A percentile compares a stretch with the other conserved stretches of the same genome.
phyloP scores from a whole-genome alignment of 192 early-diverging fungal species.

The Gonapodya prolifera region DNA sequence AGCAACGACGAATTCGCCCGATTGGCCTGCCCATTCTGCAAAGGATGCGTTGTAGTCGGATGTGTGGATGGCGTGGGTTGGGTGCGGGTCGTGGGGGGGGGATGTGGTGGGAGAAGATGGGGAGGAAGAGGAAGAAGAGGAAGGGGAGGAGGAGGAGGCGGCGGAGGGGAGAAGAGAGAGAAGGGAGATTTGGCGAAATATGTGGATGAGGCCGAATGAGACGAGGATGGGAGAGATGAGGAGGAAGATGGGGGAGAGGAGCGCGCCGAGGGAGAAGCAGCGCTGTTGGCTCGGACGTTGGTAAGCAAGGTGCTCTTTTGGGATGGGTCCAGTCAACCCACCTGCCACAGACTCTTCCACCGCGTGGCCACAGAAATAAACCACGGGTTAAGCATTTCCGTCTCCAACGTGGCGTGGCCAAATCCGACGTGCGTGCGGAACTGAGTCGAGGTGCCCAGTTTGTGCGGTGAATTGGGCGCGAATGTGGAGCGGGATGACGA shows the following conservation, averaged over 20 bases:
- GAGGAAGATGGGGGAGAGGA: background rate
- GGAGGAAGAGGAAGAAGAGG: background rate
- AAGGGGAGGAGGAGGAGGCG: background rate
- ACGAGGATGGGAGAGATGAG: background rate
- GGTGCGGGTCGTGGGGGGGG: background rate
- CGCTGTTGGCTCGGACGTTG: background rate
- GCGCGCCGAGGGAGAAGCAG: background rate
- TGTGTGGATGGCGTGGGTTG: background rate
- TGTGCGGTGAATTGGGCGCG: no score
- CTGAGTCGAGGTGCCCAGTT: background rate
- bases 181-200: background rate
- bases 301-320: background rate
- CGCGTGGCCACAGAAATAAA: background rate
- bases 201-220: background rate
- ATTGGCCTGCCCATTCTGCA: background rate
- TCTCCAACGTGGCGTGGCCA: background rate
- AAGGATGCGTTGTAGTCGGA: background rate
- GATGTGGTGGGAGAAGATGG: background rate
- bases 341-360: background rate
- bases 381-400: background rate
- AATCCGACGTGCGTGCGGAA: background rate
- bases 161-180: background rate
- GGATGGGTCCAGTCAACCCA: background rate
- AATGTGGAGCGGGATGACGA: no score
- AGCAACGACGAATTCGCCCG: background rate